Evolutionary conservation across 257 asterid species (phyloP).

Genomic region (Lantana camara): DNA sequence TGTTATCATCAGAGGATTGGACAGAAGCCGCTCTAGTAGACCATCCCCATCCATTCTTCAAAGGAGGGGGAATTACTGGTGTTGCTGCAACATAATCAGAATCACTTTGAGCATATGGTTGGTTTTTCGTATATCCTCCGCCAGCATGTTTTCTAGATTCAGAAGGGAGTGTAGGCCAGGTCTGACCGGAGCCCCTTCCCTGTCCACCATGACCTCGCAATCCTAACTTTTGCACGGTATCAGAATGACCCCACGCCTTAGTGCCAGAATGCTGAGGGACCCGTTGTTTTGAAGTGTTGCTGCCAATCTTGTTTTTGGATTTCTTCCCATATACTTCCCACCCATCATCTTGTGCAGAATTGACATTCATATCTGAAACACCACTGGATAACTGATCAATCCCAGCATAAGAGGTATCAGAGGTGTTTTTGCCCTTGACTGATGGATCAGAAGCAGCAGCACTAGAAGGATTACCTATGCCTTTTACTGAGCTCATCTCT

Average conservation of each 20-base stretch:
- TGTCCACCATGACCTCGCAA: constrained; percentile 42
- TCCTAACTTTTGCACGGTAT: constrained; percentile 49
- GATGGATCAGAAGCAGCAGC: constrained; percentile 30
- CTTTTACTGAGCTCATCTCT: constrained; percentile 56
- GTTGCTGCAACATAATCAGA: constrained; percentile 26
- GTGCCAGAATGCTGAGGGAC: constrained; percentile 41
- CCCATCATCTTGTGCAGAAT: constrained; percentile 50
- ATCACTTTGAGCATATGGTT: constrained; percentile 20
- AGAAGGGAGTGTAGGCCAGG: constrained; percentile 38
- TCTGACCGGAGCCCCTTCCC: constrained; percentile 50
- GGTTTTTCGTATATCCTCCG: constrained; percentile 50
- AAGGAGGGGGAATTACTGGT: constrained; percentile 53
- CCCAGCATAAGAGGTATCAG: constrained; percentile 30
- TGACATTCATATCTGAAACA: constrained; percentile 41
- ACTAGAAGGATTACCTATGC: constrained; percentile 22
- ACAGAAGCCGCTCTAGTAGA: constrained; percentile 34
- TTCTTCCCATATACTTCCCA: constrained; percentile 68
- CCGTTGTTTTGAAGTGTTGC: constrained; percentile 40
- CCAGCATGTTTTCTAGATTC: constrained; percentile 45
- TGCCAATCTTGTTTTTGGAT: constrained; percentile 49
- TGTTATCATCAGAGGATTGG: constrained; percentile 31
- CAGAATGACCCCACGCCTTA: constrained; percentile 60
- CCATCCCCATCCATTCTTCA: constrained; percentile 58
- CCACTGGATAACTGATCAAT: constrained; percentile 40
- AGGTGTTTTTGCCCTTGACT: constrained; percentile 31